These are phyloP conservation scores for Suillus cothurnatus DNA, from an alignment of 768 basidiomycete genomes.

Conservation along the genomic window DNA sequence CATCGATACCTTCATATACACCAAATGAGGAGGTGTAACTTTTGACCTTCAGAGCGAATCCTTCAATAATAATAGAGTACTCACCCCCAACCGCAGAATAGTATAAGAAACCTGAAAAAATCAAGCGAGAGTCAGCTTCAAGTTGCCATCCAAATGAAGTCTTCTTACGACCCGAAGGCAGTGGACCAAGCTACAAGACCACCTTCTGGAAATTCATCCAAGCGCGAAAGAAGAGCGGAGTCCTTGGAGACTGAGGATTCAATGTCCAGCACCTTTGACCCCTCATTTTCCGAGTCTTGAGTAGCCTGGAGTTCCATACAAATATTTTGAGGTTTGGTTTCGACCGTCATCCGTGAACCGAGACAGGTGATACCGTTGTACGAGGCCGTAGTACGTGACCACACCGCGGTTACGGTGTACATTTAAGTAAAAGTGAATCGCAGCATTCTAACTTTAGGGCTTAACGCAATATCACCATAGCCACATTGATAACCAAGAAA, in stretches of 20 bases:
- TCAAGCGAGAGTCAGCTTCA: background rate
- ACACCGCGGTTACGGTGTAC: background rate
- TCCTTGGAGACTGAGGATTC: no score
- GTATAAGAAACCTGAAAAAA: background rate
- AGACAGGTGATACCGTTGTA: background rate
- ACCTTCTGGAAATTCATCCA: no score
- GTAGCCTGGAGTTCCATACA: no score
- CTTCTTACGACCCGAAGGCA: background rate
- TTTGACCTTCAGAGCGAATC: background rate
- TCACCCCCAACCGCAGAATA: background rate
- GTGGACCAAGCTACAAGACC: no score
- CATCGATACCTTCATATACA: background rate
- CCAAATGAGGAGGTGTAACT: background rate
- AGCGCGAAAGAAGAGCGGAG: no score
- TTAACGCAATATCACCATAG: background rate
- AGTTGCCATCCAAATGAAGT: background rate
- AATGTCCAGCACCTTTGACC: no score
- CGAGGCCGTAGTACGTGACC: background rate
- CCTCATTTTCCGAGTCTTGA: no score
- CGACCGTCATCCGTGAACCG: no score
- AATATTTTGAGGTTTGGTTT: no score
- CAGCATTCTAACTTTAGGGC: background rate
- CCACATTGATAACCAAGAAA: background rate
- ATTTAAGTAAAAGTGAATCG: background rate
- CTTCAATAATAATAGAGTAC: background rate